phyloP scores from a whole-genome alignment of 179 eudicot species.

The Carnegiea gigantea region DNA sequence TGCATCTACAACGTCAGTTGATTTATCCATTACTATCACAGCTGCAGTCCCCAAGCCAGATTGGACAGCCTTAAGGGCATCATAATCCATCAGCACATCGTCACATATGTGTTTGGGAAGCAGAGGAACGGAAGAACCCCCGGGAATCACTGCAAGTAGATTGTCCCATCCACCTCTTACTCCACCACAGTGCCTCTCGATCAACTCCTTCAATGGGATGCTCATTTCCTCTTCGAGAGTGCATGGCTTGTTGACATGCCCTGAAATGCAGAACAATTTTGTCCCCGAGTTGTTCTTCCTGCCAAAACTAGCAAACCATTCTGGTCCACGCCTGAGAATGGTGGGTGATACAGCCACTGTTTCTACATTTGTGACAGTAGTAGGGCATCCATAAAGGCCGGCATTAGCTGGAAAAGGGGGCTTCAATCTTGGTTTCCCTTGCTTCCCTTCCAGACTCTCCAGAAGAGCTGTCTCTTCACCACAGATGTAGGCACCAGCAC shows the following conservation, averaged over 20 bases:
- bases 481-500: slow-evolving; percentile 97
- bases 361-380: slow-evolving; percentile 96
- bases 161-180: slow-evolving; percentile 99
- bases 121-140: slow-evolving; percentile 94
- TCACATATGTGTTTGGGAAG: slow-evolving; percentile 80
- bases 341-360: slow-evolving; percentile 97
- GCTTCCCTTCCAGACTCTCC: slow-evolving; percentile 96
- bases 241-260: slow-evolving; percentile 98
- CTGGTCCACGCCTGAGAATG: slow-evolving; percentile 88
- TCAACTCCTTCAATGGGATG: slow-evolving; percentile 79
- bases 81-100: slow-evolving; percentile 96
- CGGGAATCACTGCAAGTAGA: slow-evolving; percentile 87
- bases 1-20: slow-evolving; percentile 92
- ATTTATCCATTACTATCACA: slow-evolving; percentile 97
- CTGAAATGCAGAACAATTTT: slow-evolving; percentile 79
- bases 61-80: slow-evolving; percentile 89
- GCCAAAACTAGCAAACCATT: slow-evolving; percentile 94
- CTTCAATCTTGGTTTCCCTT: slow-evolving; percentile 96
- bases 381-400: slow-evolving; percentile 91
- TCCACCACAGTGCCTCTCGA: slow-evolving; percentile 97
- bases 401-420: slow-evolving; percentile 99
- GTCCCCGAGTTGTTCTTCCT: slow-evolving; percentile 93
- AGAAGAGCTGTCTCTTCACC: slow-evolving; percentile 98
- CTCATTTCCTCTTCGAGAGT: slow-evolving; percentile 99
- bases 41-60: slow-evolving; percentile 97